A percentile compares a stretch with the other conserved stretches of the same genome.
Conservation (phyloP, 768 basidiomycete genomes). For the Boletus pseudo-olivaceus region DNA sequence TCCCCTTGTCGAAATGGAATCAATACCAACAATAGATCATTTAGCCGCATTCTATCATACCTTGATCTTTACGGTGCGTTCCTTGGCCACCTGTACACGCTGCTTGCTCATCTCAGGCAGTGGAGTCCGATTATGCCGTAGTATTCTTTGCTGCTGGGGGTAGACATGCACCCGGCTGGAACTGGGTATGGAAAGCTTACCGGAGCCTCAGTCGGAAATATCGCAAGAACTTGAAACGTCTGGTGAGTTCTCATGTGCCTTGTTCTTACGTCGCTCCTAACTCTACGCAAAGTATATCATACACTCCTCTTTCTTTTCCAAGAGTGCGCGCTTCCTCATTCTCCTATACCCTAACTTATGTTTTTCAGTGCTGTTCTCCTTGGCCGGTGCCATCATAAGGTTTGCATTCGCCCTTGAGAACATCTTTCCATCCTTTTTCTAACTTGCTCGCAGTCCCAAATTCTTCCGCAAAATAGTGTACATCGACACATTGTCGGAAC, state of each 20-base stretch:
- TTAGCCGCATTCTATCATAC: constrained; percentile 72
- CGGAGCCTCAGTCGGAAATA: constrained; percentile 78
- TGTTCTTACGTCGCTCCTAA: constrained; percentile 7
- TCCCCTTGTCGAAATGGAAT: constrained; percentile 8
- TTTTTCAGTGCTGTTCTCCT: constrained; percentile 74
- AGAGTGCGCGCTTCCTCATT: constrained; percentile 49
- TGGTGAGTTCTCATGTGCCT: constrained; percentile 44
- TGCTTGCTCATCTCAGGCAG: constrained; percentile 36
- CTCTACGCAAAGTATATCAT: constrained; percentile 63
- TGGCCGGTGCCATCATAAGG: constrained; percentile 87
- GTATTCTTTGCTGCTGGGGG: constrained; percentile 84
- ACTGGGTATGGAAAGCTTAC: constrained; percentile 91
- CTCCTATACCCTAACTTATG: constrained; percentile 6
- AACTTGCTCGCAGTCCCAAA: constrained; percentile 60
- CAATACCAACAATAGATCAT: constrained; percentile 5
- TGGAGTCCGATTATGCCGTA: constrained; percentile 86
- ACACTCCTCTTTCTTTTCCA: constrained; percentile 84
- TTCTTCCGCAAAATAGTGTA: constrained; percentile 85
- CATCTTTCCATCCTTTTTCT: not conserved
- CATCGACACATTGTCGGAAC: constrained; percentile 69
- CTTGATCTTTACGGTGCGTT: constrained; percentile 73
- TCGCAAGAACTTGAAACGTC: constrained; percentile 80
- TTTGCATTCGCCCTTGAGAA: constrained; percentile 24
- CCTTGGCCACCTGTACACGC: not conserved
- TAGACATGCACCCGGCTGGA: constrained; percentile 73